Evolutionary conservation across 177 flowering plant species (phyloP).

Genomic region (Vitis hybrid): DNA sequence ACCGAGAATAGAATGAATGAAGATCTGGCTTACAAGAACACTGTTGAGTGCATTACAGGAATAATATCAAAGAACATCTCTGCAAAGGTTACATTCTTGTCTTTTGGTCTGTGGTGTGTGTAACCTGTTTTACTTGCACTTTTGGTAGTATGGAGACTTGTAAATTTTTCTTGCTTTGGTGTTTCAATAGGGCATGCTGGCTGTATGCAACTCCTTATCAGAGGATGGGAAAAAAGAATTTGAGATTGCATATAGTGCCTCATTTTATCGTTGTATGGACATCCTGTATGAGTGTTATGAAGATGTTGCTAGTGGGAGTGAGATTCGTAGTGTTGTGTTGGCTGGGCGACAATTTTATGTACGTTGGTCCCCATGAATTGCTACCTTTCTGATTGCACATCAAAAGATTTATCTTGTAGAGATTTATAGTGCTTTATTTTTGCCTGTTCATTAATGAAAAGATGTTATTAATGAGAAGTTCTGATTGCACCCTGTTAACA

Average conservation of each 20-base stretch:
- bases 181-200: slow-evolving; percentile 73
- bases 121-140: no score
- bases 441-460: no score
- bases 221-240: slow-evolving; percentile 78
- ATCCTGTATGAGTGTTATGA: slow-evolving; percentile 92
- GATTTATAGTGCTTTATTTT: no score
- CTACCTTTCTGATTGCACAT: neutral
- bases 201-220: slow-evolving; percentile 73
- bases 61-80: slow-evolving; percentile 80
- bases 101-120: neutral
- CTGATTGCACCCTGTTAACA: slow-evolving; percentile 18
- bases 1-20: slow-evolving; percentile 91
- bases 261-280: slow-evolving; percentile 94
- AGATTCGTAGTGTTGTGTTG: slow-evolving; percentile 88
- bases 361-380: slow-evolving; percentile 12
- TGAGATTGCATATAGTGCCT: slow-evolving; percentile 87
- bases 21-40: slow-evolving; percentile 86
- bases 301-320: slow-evolving; percentile 90
- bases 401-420: no score
- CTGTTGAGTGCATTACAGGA: slow-evolving; percentile 91
- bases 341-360: slow-evolving; percentile 96
- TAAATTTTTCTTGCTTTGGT: neutral
- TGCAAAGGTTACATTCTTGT: slow-evolving; percentile 44
- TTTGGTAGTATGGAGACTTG: neutral
- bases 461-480: no score